Base-by-base conservation (phyloP, 768 basidiomycete species). In the Boletus coccyginus region DNA sequence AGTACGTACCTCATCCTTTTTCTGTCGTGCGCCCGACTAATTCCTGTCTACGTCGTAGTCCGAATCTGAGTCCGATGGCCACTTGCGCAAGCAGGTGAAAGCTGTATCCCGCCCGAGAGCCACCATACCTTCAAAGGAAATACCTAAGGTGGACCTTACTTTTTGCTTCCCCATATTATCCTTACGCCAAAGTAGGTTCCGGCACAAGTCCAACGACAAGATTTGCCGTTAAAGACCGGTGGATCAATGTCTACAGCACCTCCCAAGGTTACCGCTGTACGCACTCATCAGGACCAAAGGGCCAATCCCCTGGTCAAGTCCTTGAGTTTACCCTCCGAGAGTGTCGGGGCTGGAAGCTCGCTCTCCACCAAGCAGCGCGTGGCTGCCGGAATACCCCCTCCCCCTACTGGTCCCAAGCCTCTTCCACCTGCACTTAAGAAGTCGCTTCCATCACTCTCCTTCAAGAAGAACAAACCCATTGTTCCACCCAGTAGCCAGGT, bases 281-380 rank as follows among this genome's bases (percentile, higher is more conserved):
- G 71, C 39, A 70, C 71, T 35, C 69, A 70, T 39, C 69, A 73
- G 39, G 71, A 70, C 33, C 69, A 71, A 51, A 64, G 52, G 49
- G 1, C 46, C 40, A 53, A 68, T 44, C 73, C 74, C 42, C 55
- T 71, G 29, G 74, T 75, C 3, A 74, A 74, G 52, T 16, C 69
- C 10, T 63, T 74, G 36, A 50, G 45, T 50, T 38, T 72, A 35
- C 55, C 69, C 1, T 45, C 67, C 33, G 24, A 54, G 32, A 69
- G 58, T 21, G 59, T 67, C 31, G 69, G 60, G 41, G 61, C 60
- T 43, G 70, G 69, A 35, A 76, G 73, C 55, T 73, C 75, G 11
- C 73, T 84, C 31, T 71, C 76, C 36, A 84, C 81, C 2, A 84
- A 84, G 62, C 77, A 81, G 50, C 75, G 80, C 7, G 62, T 84